A percentile compares a stretch with the other conserved stretches of the same genome.
Conservation (phyloP, 2,329 filamentous ascomycete species). For the Microthyrium microscopicum region DNA sequence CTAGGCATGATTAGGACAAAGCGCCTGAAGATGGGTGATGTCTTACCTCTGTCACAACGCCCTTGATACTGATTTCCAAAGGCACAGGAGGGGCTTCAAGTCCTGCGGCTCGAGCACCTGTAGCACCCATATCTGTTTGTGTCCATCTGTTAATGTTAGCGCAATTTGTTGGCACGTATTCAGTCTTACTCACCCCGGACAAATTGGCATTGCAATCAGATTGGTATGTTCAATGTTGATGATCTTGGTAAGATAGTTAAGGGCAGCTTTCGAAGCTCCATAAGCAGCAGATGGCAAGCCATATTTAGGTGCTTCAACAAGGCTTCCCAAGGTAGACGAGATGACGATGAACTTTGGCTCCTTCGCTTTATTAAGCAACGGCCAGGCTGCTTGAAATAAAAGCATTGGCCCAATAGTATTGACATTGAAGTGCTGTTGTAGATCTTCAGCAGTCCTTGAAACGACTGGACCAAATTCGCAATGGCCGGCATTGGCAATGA, state of each 20-base stretch:
- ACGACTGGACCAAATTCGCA: conserved; percentile 16
- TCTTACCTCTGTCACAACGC: background rate
- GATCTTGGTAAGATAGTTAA: background rate
- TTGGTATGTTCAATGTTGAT: conserved; percentile 1
- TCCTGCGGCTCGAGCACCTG: background rate
- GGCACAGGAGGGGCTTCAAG: background rate
- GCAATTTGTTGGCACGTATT: no score
- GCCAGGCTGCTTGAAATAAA: conserved; percentile 20
- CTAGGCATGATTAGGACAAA: no score
- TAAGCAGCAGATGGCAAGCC: background rate
- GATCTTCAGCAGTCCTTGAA: conserved; percentile 20
- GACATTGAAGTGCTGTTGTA: conserved; percentile 23
- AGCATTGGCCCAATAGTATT: conserved; percentile 22
- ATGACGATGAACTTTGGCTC: conserved; percentile 8
- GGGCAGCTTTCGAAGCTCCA: background rate
- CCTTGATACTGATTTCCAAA: background rate
- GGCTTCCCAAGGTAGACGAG: background rate
- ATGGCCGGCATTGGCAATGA: conserved; percentile 37
- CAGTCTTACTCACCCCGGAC: no score
- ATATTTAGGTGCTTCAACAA: background rate
- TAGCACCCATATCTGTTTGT: background rate
- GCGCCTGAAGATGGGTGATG: no score
- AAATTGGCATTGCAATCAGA: no score
- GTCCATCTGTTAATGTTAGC: background rate
- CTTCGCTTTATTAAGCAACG: conserved; percentile 18